A percentile compares a stretch with the other conserved stretches of the same genome.
These are phyloP conservation scores for Pyrenophora seminiperda DNA, from an alignment of 2,329 filamentous ascomycete species.

Conservation along the genomic window DNA sequence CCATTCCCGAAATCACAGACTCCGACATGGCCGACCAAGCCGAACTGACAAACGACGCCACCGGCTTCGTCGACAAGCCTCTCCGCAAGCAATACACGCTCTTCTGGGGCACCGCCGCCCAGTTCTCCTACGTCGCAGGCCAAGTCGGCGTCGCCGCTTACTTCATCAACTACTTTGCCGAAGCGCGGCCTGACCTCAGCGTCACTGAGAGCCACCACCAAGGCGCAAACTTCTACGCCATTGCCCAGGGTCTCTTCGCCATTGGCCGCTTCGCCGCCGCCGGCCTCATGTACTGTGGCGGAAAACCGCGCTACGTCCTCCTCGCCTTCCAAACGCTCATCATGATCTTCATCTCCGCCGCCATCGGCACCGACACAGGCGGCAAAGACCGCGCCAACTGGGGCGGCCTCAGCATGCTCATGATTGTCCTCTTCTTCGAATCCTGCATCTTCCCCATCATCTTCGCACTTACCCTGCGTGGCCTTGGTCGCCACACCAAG, in stretches of 20 bases:
- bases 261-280: conserved; percentile 46
- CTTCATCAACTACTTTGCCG: conserved; percentile 49
- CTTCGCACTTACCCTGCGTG: conserved; percentile 46
- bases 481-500: conserved; percentile 49
- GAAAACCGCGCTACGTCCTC: conserved; percentile 47
- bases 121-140: conserved; percentile 62
- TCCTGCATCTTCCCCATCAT: conserved; percentile 49
- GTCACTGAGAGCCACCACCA: conserved; percentile 36
- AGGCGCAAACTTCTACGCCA: conserved; percentile 48
- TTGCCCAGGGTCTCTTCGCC: conserved; percentile 47
- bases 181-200: conserved; percentile 40
- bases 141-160: conserved; percentile 62
- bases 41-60: conserved; percentile 47
- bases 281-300: conserved; percentile 43
- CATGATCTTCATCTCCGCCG: conserved; percentile 45
- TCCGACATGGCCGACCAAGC: conserved; percentile 62
- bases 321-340: conserved; percentile 44
- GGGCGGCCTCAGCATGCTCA: conserved; percentile 46
- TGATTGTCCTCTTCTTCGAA: conserved; percentile 49
- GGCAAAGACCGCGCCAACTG: conserved; percentile 37
- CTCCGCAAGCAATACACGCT: conserved; percentile 64
- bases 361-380: conserved; percentile 43
- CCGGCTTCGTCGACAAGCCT: conserved; percentile 63
- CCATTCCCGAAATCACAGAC: conserved; percentile 70
- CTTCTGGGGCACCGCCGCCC: conserved; percentile 42